Evolutionary conservation across 75 land plant species (phyloP).

Genomic region (Picea sitchensis): DNA sequence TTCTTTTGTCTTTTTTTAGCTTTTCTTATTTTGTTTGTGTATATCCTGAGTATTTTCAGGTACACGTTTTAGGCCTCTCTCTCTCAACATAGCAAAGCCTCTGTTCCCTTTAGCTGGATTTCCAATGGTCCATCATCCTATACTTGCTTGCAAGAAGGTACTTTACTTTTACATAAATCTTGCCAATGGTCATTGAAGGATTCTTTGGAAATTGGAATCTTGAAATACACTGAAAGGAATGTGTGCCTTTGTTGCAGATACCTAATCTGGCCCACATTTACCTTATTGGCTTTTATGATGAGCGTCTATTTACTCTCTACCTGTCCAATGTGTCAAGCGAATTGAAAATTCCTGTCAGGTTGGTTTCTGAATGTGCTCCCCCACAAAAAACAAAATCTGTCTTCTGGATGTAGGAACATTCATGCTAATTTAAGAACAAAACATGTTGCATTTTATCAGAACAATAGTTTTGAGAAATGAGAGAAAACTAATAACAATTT

Average conservation of each 20-base stretch:
- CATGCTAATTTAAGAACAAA: not conserved
- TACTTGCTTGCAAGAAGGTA: slow-evolving; percentile 57
- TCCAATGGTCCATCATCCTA: slow-evolving; percentile 59
- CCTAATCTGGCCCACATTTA: slow-evolving; percentile 40
- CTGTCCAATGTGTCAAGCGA: slow-evolving; percentile 42
- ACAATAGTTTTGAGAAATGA: no score
- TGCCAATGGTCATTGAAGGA: not conserved
- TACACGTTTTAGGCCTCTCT: slow-evolving; percentile 54
- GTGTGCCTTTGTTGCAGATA: slow-evolving; percentile 21
- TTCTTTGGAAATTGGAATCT: not conserved
- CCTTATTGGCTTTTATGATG: slow-evolving; percentile 48
- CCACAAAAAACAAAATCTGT: no score
- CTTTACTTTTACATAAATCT: not conserved
- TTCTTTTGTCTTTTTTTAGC: not conserved
- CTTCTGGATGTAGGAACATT: not conserved
- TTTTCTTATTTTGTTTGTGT: not conserved
- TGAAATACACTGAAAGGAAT: slow-evolving; percentile 7
- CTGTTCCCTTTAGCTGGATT: slow-evolving; percentile 50
- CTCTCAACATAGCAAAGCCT: slow-evolving; percentile 48
- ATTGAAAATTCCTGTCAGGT: slow-evolving; percentile 46
- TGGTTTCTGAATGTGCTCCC: not conserved
- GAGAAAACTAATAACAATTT: no score
- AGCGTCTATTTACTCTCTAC: slow-evolving; percentile 34
- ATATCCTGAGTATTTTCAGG: slow-evolving; percentile 17
- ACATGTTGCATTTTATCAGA: no score